These are phyloP conservation scores for Pyricularia sp. DNA, from an alignment of 2,329 filamentous ascomycete species.

Conservation along the genomic window DNA sequence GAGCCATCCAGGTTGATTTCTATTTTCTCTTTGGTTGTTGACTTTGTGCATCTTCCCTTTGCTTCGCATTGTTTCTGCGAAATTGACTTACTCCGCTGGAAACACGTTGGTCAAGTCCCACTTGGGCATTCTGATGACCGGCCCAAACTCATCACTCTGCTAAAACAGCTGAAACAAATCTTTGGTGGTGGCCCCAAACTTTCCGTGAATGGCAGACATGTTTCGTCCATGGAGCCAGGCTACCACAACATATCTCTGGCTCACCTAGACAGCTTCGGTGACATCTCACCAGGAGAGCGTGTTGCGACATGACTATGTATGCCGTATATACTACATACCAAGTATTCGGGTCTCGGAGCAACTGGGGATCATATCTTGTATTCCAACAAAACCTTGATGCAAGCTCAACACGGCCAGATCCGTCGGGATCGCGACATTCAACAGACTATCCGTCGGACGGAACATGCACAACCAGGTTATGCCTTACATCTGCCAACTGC, in stretches of 20 bases:
- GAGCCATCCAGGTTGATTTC: slow-evolving; percentile 1
- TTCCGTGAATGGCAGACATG: slow-evolving; percentile 23
- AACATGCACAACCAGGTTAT: slow-evolving; percentile 19
- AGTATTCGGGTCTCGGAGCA: slow-evolving; percentile 25
- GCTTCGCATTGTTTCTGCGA: not conserved
- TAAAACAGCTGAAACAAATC: slow-evolving; percentile 23
- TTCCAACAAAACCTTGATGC: slow-evolving; percentile 29
- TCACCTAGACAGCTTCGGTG: slow-evolving; percentile 10
- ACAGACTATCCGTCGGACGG: slow-evolving; percentile 29
- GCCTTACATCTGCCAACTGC: slow-evolving; percentile 34
- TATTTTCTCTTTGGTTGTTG: no score
- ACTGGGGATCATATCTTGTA: slow-evolving; percentile 19
- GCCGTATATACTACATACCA: slow-evolving; percentile 33
- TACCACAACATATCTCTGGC: slow-evolving; percentile 22
- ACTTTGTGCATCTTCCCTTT: no score
- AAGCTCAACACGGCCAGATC: slow-evolving; percentile 27
- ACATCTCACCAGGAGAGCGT: slow-evolving; percentile 7
- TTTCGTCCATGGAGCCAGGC: slow-evolving; percentile 27
- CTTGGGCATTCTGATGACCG: not conserved
- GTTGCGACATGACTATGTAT: slow-evolving; percentile 28
- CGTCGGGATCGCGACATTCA: slow-evolving; percentile 28
- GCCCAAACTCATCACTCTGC: slow-evolving; percentile 11
- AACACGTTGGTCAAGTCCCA: not conserved
- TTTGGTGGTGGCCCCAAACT: slow-evolving; percentile 21
- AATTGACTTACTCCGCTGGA: not conserved